These are phyloP conservation scores for Penicillium parvum DNA, from an alignment of 495 filamentous ascomycete genomes.

Conservation along the genomic window DNA sequence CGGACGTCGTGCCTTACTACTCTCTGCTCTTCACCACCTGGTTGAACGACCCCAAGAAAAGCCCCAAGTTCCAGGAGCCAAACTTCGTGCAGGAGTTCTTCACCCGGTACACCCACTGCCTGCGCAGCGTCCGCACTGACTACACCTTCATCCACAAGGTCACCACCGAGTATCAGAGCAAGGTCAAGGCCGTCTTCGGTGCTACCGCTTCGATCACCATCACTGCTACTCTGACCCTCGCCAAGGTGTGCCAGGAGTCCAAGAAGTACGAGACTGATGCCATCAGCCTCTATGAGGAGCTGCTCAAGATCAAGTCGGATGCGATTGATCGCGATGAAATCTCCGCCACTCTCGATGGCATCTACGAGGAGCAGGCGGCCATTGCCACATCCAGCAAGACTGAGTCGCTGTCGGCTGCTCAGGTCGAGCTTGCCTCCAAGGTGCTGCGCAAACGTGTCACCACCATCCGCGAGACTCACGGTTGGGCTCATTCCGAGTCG, in stretches of 20 bases:
- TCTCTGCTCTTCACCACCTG: slow-evolving; percentile 31
- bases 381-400: slow-evolving; percentile 14
- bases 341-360: slow-evolving; percentile 29
- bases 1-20: slow-evolving; percentile 31
- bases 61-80: slow-evolving; percentile 27
- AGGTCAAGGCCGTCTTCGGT: slow-evolving; percentile 29
- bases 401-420: slow-evolving; percentile 20
- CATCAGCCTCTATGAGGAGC: slow-evolving; percentile 28
- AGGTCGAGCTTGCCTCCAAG: slow-evolving; percentile 25
- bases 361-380: slow-evolving; percentile 34
- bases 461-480: slow-evolving; percentile 24
- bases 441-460: slow-evolving; percentile 27
- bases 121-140: slow-evolving; percentile 29
- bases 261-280: slow-evolving; percentile 33
- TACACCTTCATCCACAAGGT: slow-evolving; percentile 30
- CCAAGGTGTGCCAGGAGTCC: slow-evolving; percentile 33
- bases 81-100: slow-evolving; percentile 30
- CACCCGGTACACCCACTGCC: slow-evolving; percentile 29
- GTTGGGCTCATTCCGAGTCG: slow-evolving; percentile 37
- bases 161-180: slow-evolving; percentile 30
- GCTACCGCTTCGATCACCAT: slow-evolving; percentile 34
- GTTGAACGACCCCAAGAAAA: slow-evolving; percentile 27
- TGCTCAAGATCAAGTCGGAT: slow-evolving; percentile 25
- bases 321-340: slow-evolving; percentile 33
- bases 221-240: slow-evolving; percentile 31